These are phyloP conservation scores for Dryadomyces sulphureus DNA, from an alignment of 2,329 filamentous ascomycete genomes.

Conservation along the genomic window DNA sequence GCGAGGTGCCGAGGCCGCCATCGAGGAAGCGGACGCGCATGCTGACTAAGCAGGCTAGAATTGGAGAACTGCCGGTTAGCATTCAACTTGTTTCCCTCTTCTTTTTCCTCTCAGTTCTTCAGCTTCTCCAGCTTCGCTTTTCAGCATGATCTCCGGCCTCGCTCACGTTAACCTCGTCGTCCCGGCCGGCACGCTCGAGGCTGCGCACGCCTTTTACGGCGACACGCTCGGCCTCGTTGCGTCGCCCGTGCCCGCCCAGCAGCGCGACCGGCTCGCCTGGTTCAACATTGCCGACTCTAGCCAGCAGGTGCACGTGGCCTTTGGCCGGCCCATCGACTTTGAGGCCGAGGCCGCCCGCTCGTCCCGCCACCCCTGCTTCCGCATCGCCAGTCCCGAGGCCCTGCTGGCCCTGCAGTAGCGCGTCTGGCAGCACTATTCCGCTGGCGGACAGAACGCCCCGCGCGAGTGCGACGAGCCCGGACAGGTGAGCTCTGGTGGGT, in stretches of 20 bases:
- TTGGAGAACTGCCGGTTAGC: too few species aligned
- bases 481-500: conserved; percentile 16
- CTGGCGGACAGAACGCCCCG: conserved; percentile 34
- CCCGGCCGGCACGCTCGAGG: conserved; percentile 32
- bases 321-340: conserved; percentile 22
- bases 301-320: conserved; percentile 42
- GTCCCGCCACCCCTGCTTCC: conserved; percentile 44
- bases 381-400: conserved; percentile 27
- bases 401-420: conserved; percentile 29
- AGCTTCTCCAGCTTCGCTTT: not conserved
- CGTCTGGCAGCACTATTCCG: conserved; percentile 35
- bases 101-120: not conserved
- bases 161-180: conserved; percentile 42
- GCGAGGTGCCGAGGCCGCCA: conserved; percentile 52
- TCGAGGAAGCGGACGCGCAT: conserved; percentile 32
- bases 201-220: conserved; percentile 39
- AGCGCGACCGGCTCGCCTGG: conserved; percentile 38
- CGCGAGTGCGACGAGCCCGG: conserved; percentile 40
- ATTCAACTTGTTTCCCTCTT: not conserved
- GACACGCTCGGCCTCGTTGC: conserved; percentile 38
- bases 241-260: conserved; percentile 34
- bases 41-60: not conserved
- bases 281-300: conserved; percentile 40
- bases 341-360: conserved; percentile 17
- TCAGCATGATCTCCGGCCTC: conserved; percentile 19